Evolutionary conservation across 2,329 filamentous ascomycete genomes (phyloP), one percentile per base, ranked within the genome.

Genomic region (Pochonia chlamydosporia): DNA sequence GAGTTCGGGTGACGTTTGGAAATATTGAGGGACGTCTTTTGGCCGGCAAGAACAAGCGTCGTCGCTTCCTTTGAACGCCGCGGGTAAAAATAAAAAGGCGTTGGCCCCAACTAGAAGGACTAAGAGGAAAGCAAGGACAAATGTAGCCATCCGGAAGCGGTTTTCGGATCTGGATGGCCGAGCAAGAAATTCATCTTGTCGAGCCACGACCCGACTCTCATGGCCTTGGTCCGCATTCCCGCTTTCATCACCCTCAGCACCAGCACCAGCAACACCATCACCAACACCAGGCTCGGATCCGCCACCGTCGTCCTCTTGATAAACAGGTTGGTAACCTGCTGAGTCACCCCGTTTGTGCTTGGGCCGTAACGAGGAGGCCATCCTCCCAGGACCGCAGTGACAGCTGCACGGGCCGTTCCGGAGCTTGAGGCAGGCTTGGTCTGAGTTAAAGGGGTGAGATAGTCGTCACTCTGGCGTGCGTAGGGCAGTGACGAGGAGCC

Each of bases 1-100:
- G 39, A 82, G 62, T 61, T 83, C 71, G 3, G 80, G 79, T 21
- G 68, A 71, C 0, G 80, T 84, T 60, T 82, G 77, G 56, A 82
- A 84, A 60, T 84, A 80, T 59, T 83, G 76, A 21, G 81, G 81
- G 40, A 82, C 72, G 35, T 71, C 67, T 46, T 59, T 53, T 24
- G 63, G 60, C 30, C 49, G 53, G 44, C 64, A 65, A 36, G 61
- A 60, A 47, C 65, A 64, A 9, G 57, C 48, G 26, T 47, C 61
- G 48, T 53, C 48, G 14, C 24, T 46, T 13, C 41, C n/a, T 9
- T 43, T 35, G 47, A 63, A 62, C 37, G 63, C 52, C 35, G 58
- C 57, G 4, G 64, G 64, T n/a, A 68, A 58, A 14, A 61, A 63
- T 25, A 63, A 54, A 50, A 65, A 68, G 39, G 69, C 56, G 31